Conservation (phyloP, 768 basidiomycete genomes). For the Mycena polygramma region DNA sequence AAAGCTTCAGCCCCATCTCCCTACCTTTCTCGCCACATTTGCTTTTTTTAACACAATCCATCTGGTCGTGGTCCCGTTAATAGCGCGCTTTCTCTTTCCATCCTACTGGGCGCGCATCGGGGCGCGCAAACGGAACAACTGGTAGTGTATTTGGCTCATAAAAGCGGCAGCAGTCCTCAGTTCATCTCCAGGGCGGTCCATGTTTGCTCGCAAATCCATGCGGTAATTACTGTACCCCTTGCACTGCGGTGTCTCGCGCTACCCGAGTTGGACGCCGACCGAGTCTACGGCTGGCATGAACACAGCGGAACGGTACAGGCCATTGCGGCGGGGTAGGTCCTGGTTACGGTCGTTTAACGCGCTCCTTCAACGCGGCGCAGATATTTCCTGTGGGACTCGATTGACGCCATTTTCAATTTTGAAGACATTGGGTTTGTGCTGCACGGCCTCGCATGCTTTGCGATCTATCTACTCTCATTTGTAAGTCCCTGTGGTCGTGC, state of each 20-base stretch:
- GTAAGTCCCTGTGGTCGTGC: conserved; percentile 57
- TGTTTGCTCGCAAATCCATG: conserved; percentile 80
- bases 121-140: conserved; percentile 67
- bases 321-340: conserved; percentile 73
- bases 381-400: conserved; percentile 88
- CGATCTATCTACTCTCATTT: conserved; percentile 77
- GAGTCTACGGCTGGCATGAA: conserved; percentile 82
- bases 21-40: conserved; percentile 67
- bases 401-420: conserved; percentile 79
- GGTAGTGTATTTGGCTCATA: conserved; percentile 52
- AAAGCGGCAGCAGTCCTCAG: neutral
- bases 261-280: conserved; percentile 66
- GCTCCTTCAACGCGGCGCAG: conserved; percentile 47
- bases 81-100: conserved; percentile 63
- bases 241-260: conserved; percentile 66
- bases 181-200: conserved; percentile 70
- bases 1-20: conserved; percentile 68
- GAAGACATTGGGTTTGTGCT: conserved; percentile 80
- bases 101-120: conserved; percentile 62
- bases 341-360: neutral
- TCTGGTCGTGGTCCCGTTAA: conserved; percentile 66
- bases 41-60: conserved; percentile 71
- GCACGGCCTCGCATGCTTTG: conserved; percentile 78
- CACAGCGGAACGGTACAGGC: conserved; percentile 70
- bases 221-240: conserved; percentile 74